These are phyloP conservation scores for Backusella parvicylindrica DNA, from an alignment of 192 early-diverging fungal genomes.

Conservation along the genomic window DNA sequence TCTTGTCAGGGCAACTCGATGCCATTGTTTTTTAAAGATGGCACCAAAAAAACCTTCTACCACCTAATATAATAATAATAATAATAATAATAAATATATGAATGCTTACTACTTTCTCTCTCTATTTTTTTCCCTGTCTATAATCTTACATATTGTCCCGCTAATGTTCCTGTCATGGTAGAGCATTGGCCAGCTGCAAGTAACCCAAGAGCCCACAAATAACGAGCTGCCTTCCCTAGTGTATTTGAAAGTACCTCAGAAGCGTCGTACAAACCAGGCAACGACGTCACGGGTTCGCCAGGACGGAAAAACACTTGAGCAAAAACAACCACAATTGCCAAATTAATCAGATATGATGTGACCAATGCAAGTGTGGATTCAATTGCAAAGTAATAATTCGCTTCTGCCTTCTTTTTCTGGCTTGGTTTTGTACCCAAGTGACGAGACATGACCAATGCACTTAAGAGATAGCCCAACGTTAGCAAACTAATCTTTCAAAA, in stretches of 20 bases:
- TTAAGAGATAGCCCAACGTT: too few relatives aligned
- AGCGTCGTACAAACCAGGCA: conserved; percentile 64
- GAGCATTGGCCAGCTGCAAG: conserved; percentile 80
- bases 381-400: conserved; percentile 66
- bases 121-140: background rate
- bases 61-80: conserved; percentile 7
- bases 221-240: conserved; percentile 61
- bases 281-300: background rate
- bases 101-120: background rate
- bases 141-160: conserved; percentile 74
- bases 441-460: conserved; percentile 62
- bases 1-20: conserved; percentile 58
- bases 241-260: conserved; percentile 50
- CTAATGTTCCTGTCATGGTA: conserved; percentile 88
- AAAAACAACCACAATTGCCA: conserved; percentile 67
- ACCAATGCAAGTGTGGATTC: conserved; percentile 59
- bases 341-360: conserved; percentile 65
- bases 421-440: conserved; percentile 22
- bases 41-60: conserved; percentile 82
- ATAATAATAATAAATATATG: too few relatives aligned
- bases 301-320: conserved; percentile 44
- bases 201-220: conserved; percentile 81
- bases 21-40: conserved; percentile 56
- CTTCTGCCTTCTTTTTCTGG: conserved; percentile 51
- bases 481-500: too few relatives aligned